Conservation (phyloP, 225 moss, liverwort and hornwort species). For the Bryum argenteum region DNA sequence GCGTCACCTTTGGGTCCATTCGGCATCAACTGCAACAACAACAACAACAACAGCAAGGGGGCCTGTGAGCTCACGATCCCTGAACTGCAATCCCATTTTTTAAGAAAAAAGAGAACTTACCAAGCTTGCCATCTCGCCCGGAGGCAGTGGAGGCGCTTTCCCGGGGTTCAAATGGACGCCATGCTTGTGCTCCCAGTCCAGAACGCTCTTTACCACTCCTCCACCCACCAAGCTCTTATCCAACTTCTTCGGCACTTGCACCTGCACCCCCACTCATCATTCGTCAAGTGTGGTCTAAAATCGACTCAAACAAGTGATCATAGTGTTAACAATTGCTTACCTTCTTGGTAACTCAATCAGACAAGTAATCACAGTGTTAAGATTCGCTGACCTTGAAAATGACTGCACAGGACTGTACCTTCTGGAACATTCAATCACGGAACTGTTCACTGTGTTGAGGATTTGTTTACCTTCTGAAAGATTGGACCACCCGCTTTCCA, state of each 20-base stretch:
- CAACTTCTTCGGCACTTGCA: constrained; percentile 60
- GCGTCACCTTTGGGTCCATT: constrained; percentile 59
- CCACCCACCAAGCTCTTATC: constrained; percentile 45
- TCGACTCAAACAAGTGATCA: too few species aligned
- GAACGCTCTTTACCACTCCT: constrained; percentile 55
- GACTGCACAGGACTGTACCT: too few species aligned
- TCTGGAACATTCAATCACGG: too few species aligned
- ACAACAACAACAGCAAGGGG: neutral
- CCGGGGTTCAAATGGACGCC: constrained; percentile 59
- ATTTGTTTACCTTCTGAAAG: constrained; percentile 62
- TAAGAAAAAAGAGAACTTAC: constrained; percentile 28
- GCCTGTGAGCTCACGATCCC: constrained; percentile 7
- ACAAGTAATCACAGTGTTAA: too few species aligned
- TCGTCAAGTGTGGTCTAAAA: neutral
- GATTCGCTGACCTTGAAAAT: too few species aligned
- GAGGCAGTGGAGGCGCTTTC: constrained; percentile 48
- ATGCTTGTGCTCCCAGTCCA: constrained; percentile 70
- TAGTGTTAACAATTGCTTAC: too few species aligned
- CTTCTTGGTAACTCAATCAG: too few species aligned
- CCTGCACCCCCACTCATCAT: constrained; percentile 37
- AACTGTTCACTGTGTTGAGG: neutral
- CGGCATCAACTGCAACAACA: constrained; percentile 60
- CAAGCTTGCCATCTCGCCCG: constrained; percentile 67
- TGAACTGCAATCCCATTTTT: too few species aligned
- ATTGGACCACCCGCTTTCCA: constrained; percentile 72